A percentile compares a stretch with the other conserved stretches of the same genome.
Conservation (phyloP, 2,329 filamentous ascomycete species). For the Colletotrichum scovillei region DNA sequence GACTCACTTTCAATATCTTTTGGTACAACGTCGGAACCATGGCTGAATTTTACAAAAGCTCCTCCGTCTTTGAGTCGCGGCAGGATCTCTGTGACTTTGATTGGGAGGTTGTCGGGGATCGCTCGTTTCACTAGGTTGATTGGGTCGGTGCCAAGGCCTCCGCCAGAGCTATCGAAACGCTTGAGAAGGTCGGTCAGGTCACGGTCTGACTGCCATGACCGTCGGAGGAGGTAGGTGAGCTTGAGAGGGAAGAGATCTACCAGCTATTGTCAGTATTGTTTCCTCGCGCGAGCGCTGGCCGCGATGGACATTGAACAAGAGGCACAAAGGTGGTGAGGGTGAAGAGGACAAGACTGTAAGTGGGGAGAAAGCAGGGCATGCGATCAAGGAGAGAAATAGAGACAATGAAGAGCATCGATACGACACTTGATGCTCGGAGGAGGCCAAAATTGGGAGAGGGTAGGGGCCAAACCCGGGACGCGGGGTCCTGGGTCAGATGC, state of each 20-base stretch:
- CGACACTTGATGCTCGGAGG: neutral
- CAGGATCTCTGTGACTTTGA: slow-evolving; percentile 84
- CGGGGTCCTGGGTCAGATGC: neutral
- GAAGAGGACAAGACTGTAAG: neutral
- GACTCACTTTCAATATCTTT: slow-evolving; percentile 55
- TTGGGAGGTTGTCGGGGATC: slow-evolving; percentile 69
- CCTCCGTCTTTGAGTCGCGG: slow-evolving; percentile 92
- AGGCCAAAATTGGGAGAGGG: too few relatives aligned
- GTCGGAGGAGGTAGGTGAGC: slow-evolving; percentile 62
- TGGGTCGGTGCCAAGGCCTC: slow-evolving; percentile 62
- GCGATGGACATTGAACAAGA: neutral
- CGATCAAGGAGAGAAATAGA: too few relatives aligned
- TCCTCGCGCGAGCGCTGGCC: neutral
- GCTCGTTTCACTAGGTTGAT: slow-evolving; percentile 68
- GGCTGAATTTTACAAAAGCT: slow-evolving; percentile 88
- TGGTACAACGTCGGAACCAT: slow-evolving; percentile 51
- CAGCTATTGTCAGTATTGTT: neutral
- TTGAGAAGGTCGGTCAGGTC: slow-evolving; percentile 63
- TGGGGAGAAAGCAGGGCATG: neutral
- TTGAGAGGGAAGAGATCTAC: slow-evolving; percentile 86
- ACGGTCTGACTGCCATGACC: slow-evolving; percentile 59
- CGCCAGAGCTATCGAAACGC: slow-evolving; percentile 59
- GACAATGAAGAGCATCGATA: neutral
- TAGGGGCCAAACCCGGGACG: neutral
- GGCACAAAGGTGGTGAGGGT: neutral